Evolutionary conservation across 2,329 filamentous ascomycete species (phyloP).

Genomic region (Paraconiothyrium sp.): DNA sequence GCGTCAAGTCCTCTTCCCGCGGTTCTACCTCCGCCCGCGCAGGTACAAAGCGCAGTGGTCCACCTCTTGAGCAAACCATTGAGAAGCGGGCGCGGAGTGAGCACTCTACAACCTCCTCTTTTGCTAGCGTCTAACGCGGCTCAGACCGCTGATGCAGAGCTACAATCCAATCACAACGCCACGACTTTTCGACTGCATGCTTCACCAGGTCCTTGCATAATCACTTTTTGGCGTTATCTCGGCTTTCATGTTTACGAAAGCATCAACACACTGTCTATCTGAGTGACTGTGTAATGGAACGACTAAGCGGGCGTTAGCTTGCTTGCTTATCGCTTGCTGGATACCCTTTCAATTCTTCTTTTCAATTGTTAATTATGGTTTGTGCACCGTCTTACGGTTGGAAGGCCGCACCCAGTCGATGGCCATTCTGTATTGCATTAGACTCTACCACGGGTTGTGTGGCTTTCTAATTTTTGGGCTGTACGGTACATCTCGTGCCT

Average conservation of each 20-base stretch:
- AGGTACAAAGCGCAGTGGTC: slow-evolving; percentile 49
- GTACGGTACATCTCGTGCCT: background rate
- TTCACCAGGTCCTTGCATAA: background rate
- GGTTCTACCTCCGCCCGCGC: slow-evolving; percentile 49
- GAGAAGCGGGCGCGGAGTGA: slow-evolving; percentile 48
- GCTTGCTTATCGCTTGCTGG: background rate
- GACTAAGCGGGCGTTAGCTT: background rate
- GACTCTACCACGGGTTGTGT: background rate
- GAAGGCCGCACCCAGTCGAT: too few species aligned
- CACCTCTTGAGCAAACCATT: slow-evolving; percentile 36
- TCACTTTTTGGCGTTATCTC: slow-evolving; percentile 9
- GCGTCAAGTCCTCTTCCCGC: slow-evolving; percentile 63
- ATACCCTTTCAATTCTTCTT: slow-evolving; percentile 2
- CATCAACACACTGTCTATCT: slow-evolving; percentile 2
- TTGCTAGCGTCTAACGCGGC: slow-evolving; percentile 38
- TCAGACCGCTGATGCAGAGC: slow-evolving; percentile 19
- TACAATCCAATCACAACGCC: background rate
- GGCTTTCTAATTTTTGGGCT: background rate
- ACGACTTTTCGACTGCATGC: slow-evolving; percentile 5
- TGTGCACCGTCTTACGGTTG: too few species aligned
- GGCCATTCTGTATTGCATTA: background rate
- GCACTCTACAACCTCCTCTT: slow-evolving; percentile 37
- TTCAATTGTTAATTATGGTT: background rate
- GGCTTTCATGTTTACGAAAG: slow-evolving; percentile 11
- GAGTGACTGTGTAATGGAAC: background rate